Base-by-base conservation (phyloP, 23 red algal species). In the Cyanidiococcus yangmingshanensis region DNA sequence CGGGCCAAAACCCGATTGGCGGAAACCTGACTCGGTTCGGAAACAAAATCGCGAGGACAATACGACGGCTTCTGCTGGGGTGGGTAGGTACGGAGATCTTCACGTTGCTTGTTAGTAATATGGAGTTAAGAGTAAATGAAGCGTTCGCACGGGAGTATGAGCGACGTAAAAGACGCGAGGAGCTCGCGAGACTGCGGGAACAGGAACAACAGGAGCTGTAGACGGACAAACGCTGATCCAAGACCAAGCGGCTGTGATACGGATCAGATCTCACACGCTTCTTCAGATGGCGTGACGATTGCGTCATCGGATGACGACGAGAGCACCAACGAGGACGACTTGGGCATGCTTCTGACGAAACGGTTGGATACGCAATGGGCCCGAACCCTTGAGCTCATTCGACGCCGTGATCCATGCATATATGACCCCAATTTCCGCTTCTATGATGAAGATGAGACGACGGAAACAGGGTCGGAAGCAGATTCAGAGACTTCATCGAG, bases 301-400 rank as follows among this genome's bases (percentile, higher is more conserved):
- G n/a, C 16, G 15, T 15, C 15, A 15, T 15, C 68, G 2, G 79
- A 83, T 30, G 90, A 87, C 34, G 77, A 80, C 24, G 77, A 80
- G 0, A 57, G 68, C 67, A 57, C 57, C 21, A 16, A 39, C 34
- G 94, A 98, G 74, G 94, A 98, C 68, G 88, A 98, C 58, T 57
- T 82, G 63, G 94, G 80, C 50, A 79, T 89, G 71, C 75, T 83
- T 82, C 84, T 98, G 54, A 90, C 94, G 1, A 87, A 87, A 68
- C 68, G 84, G 21, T 40, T 98, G 38, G 94, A 98, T 85, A 37
- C 75, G 39, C 71, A 80, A 37, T 83, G 90, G 1, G 75, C 71
- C 0, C 38, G 85, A 40, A 89, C 94, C 1, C 76, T 90, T 16
- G 67, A 89, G 1, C 79, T 81, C 2, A 87, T 95, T 50, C 83